These are phyloP conservation scores for Helicostylum pulchrum DNA, from an alignment of 192 early-diverging fungal genomes.

Conservation along the genomic window DNA sequence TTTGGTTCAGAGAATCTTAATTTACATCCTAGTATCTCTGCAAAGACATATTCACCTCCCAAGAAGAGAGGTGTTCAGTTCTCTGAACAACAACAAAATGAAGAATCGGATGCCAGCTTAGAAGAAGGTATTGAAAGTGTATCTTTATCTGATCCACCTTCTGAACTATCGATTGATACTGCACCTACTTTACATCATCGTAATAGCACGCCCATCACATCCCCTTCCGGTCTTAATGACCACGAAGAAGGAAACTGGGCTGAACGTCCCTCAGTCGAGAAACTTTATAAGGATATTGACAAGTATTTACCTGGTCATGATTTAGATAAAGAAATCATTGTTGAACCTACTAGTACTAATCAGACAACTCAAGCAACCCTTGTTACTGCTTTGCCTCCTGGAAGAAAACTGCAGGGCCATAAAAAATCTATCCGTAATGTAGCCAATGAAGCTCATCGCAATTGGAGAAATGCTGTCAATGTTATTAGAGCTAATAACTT, in stretches of 20 bases:
- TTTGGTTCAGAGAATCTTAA: slow-evolving; percentile 7
- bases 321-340: slow-evolving; percentile 68
- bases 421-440: slow-evolving; percentile 53
- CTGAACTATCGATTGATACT: background rate
- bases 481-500: slow-evolving; percentile 35
- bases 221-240: background rate
- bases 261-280: slow-evolving; percentile 62
- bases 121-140: background rate
- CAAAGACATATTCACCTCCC: background rate
- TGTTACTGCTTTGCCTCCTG: slow-evolving; percentile 23
- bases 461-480: slow-evolving; percentile 27
- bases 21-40: slow-evolving; percentile 9
- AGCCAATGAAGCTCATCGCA: slow-evolving; percentile 46
- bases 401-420: slow-evolving; percentile 17
- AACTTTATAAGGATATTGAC: slow-evolving; percentile 64
- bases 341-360: slow-evolving; percentile 21
- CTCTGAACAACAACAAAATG: background rate
- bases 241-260: slow-evolving; percentile 41
- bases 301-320: slow-evolving; percentile 75
- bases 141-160: background rate
- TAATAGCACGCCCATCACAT: background rate
- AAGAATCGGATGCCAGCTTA: background rate
- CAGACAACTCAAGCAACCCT: slow-evolving; percentile 13
- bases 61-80: slow-evolving; percentile 5
- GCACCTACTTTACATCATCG: background rate